These are phyloP conservation scores for Cladosporium sp. DNA, from an alignment of 2,329 filamentous ascomycete genomes.

Conservation along the genomic window DNA sequence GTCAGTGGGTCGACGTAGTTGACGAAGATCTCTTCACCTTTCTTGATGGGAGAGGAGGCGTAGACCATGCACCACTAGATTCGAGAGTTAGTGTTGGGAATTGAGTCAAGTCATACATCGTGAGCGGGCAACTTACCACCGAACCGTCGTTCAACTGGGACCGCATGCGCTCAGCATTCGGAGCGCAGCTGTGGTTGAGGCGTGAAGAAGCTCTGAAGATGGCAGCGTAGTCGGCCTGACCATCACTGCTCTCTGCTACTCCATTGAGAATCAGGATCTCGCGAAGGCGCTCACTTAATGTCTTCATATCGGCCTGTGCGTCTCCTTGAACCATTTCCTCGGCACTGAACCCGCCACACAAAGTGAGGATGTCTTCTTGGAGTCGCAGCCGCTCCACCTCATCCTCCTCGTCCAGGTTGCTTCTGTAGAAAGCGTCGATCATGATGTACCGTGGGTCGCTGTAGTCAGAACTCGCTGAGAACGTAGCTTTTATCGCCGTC, in stretches of 20 bases:
- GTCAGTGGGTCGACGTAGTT: background rate
- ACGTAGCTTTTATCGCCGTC: background rate
- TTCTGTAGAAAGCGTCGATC: background rate
- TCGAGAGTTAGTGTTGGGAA: background rate
- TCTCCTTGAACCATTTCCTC: background rate
- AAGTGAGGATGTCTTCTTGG: background rate
- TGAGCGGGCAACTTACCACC: background rate
- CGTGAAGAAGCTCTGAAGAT: slow-evolving; percentile 8
- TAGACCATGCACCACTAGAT: background rate
- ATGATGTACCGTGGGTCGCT: background rate
- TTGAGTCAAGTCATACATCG: background rate
- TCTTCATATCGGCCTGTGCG: background rate
- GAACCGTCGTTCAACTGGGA: background rate
- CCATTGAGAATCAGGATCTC: slow-evolving; percentile 14
- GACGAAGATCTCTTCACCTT: slow-evolving; percentile 12
- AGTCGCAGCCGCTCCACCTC: background rate
- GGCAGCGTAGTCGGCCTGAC: background rate
- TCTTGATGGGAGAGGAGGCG: background rate
- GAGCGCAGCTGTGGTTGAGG: slow-evolving; percentile 14
- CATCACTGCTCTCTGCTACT: background rate
- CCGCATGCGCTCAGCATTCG: background rate
- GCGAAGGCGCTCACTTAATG: background rate
- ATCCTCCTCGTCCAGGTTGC: background rate
- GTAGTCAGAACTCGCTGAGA: background rate
- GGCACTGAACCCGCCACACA: background rate